Conservation (phyloP, 768 basidiomycete genomes). For the Suillus luteus region DNA sequence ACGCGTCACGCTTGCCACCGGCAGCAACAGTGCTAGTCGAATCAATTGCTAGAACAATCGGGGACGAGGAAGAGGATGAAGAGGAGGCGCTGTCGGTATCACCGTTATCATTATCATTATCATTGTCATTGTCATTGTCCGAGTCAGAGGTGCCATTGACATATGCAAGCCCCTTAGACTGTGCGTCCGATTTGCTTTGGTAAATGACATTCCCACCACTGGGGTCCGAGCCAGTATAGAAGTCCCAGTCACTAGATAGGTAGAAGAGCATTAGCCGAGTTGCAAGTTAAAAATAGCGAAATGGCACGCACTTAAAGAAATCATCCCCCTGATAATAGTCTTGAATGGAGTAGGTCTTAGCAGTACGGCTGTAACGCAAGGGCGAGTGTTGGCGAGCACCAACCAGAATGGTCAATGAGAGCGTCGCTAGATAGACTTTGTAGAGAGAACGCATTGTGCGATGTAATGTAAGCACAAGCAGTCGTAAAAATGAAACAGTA, state of each 20-base stretch:
- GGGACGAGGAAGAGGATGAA: constrained; percentile 13
- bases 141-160: constrained; percentile 42
- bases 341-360: constrained; percentile 36
- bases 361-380: constrained; percentile 31
- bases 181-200: constrained; percentile 48
- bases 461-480: neutral
- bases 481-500: neutral
- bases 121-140: constrained; percentile 40
- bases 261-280: constrained; percentile 1
- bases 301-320: constrained; percentile 56
- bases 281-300: neutral
- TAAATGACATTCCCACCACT: constrained; percentile 72
- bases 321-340: constrained; percentile 50
- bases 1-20: constrained; percentile 59
- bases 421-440: constrained; percentile 30
- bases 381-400: constrained; percentile 25
- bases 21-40: constrained; percentile 46
- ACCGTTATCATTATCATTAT: constrained; percentile 33
- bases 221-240: constrained; percentile 64
- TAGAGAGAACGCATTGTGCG: constrained; percentile 36
- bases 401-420: constrained; percentile 39
- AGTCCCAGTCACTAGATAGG: constrained; percentile 59
- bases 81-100: neutral
- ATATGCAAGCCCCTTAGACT: constrained; percentile 55
- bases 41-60: constrained; percentile 66